Conservation (phyloP, 1,284 basidiomycete genomes). For the Ustilago lituana region DNA sequence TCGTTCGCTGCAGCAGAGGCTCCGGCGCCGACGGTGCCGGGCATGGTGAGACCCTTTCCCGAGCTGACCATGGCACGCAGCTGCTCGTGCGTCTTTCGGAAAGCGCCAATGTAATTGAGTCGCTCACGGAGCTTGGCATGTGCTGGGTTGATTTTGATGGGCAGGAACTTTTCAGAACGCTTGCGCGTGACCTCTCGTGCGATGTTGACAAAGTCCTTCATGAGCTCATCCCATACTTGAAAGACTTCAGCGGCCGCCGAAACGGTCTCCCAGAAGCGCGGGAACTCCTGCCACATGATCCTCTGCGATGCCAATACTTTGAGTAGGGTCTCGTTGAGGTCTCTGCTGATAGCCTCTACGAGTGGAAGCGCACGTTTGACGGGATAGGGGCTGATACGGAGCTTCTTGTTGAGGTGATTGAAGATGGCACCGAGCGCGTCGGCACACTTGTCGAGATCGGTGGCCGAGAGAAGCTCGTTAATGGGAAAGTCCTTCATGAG, state of each 20-base stretch:
- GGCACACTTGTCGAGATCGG: slow-evolving; percentile 92
- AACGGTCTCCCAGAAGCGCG: slow-evolving; percentile 88
- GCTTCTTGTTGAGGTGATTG: slow-evolving; percentile 92
- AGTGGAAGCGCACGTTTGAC: slow-evolving; percentile 93
- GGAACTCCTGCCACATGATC: slow-evolving; percentile 91
- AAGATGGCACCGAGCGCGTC: slow-evolving; percentile 89
- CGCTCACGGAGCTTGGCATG: slow-evolving; percentile 92
- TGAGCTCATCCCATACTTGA: slow-evolving; percentile 92
- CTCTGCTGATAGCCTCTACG: slow-evolving; percentile 95
- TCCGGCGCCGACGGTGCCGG: slow-evolving; percentile 9
- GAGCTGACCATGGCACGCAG: slow-evolving; percentile 96
- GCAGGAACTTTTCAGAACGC: slow-evolving; percentile 91
- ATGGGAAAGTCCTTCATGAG: slow-evolving; percentile 99
- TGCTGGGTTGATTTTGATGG: slow-evolving; percentile 91
- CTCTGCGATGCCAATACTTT: slow-evolving; percentile 89
- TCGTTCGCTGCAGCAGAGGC: slow-evolving; percentile 22
- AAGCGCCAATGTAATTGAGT: slow-evolving; percentile 85
- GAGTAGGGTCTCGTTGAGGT: slow-evolving; percentile 93
- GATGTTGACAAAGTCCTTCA: slow-evolving; percentile 98
- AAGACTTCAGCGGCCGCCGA: slow-evolving; percentile 83
- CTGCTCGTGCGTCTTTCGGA: slow-evolving; percentile 95
- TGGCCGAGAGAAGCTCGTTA: slow-evolving; percentile 93
- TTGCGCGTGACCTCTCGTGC: slow-evolving; percentile 93
- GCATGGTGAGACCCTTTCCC: slow-evolving; percentile 74
- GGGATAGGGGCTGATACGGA: slow-evolving; percentile 82